Base-by-base conservation (phyloP, 2,329 filamentous ascomycete species). In the Geosmithia flava region DNA sequence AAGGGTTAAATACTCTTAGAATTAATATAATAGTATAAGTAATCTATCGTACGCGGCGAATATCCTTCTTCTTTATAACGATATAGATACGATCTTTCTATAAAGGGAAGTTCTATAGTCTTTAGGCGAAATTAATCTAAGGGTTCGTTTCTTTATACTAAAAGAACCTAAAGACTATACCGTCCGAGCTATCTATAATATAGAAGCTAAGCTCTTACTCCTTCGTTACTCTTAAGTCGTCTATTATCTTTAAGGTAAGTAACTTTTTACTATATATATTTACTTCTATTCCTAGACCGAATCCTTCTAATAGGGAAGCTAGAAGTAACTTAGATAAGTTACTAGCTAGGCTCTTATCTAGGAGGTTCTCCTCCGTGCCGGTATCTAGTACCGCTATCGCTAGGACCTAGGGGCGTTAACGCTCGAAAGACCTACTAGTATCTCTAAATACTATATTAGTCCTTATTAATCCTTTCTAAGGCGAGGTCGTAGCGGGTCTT, bases 141-240 rank as follows among this genome's bases (percentile, higher is more conserved):
- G n/a, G n/a, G n/a, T n/a, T n/a, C n/a, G n/a, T n/a, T n/a, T n/a
- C n/a, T n/a, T n/a, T n/a, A n/a, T n/a, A n/a, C 4, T 46, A 27
- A 19, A 23, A 20, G 6, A 47, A 30, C 10, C 5, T 13, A 45
- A 47, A 20, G 17, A 40, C 27, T 23, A 40, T 20, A 43, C 43
- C 39, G 20, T 40, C 37, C 16, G 3, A 47, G 30, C 33, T 40
- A 27, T 43, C n/a, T 11, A 37, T 16, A 33, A 42, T 30, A 49
- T 41, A 20, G 46, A 29, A 42, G 13, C 7, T 27, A 29, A 44
- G 20, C 16, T 44, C 17, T 19, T 46, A 46, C 10, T 40, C 13
- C 20, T 49, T 49, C 19, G 43, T 43, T 47, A 49, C 20, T 42
- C 33, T 42, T 42, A n/a, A n/a, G n/a, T n/a, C n/a, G n/a, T n/a